A percentile compares a stretch with the other conserved stretches of the same genome.
Conservation (phyloP, 495 filamentous ascomycete species). For the Trichoderma reesei region DNA sequence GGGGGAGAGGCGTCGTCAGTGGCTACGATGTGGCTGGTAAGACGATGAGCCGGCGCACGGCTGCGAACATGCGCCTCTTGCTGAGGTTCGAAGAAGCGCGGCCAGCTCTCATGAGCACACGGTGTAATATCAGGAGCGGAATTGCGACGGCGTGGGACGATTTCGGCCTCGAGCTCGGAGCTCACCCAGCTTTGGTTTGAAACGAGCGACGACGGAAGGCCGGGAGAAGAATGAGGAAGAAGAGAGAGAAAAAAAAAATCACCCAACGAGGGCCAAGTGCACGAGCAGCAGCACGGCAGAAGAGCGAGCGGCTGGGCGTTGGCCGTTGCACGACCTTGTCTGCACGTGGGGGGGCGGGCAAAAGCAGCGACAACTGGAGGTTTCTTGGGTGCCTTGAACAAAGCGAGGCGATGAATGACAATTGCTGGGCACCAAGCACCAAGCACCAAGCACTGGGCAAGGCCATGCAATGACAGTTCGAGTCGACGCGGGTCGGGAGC, state of each 20-base stretch:
- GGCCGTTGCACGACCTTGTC: not conserved
- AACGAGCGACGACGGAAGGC: not conserved
- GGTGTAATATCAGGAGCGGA: no score
- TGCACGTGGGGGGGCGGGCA: not conserved
- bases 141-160: not conserved
- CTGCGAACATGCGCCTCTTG: not conserved
- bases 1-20: not conserved
- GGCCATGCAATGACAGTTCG: not conserved
- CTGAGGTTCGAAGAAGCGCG: not conserved
- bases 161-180: not conserved
- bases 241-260: not conserved
- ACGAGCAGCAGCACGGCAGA: not conserved
- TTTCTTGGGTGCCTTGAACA: no score
- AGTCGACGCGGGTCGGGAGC: not conserved
- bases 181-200: not conserved
- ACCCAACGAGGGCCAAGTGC: not conserved
- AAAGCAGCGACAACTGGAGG: not conserved
- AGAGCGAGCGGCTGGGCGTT: not conserved
- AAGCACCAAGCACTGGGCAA: not conserved
- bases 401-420: no score
- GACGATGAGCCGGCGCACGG: not conserved
- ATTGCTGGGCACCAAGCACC: no score
- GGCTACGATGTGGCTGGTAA: constrained; percentile 7
- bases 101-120: not conserved
- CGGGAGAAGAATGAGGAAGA: not conserved